Percentiles rank a stretch among this genome's conserved stretches.
Conservation (phyloP, 2,329 filamentous ascomycete species). For the Thielaviopsis ethacetica region DNA sequence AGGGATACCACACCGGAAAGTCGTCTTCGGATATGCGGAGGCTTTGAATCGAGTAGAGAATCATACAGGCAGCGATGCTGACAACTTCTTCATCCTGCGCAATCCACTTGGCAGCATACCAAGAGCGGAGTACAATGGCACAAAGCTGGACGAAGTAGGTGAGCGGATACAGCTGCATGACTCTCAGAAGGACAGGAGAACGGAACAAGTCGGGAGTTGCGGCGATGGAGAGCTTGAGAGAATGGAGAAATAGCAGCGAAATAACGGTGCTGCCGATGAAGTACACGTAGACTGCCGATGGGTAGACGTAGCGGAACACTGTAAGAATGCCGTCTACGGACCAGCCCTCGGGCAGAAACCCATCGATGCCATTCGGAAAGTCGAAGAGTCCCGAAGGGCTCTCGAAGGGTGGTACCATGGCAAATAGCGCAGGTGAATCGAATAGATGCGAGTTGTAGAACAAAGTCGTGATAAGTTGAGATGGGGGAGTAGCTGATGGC, state of each 20-base stretch:
- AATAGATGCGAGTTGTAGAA: background rate
- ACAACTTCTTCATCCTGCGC: constrained; percentile 34
- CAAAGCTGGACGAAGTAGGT: constrained; percentile 33
- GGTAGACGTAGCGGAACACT: constrained; percentile 38
- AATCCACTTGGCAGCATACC: constrained; percentile 23
- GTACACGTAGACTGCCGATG: constrained; percentile 38
- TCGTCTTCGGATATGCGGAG: constrained; percentile 34
- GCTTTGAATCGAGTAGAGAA: constrained; percentile 47
- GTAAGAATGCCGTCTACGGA: constrained; percentile 1
- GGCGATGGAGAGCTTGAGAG: constrained; percentile 21
- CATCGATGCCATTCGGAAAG: background rate
- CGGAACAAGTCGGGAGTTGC: constrained; percentile 22
- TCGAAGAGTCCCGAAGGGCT: background rate
- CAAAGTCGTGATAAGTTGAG: background rate
- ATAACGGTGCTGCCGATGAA: constrained; percentile 35
- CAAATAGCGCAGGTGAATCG: background rate
- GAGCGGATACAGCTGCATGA: constrained; percentile 1
- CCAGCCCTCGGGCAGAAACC: background rate
- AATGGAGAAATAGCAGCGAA: constrained; percentile 37
- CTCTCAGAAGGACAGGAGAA: constrained; percentile 17
- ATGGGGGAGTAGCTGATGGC: no score
- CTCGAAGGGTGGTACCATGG: background rate
- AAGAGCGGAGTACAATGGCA: constrained; percentile 22
- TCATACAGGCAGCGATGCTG: constrained; percentile 41
- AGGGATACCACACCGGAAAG: constrained; percentile 43